These are phyloP conservation scores for Boletus edulis DNA, from an alignment of 768 basidiomycete species.

Conservation along the genomic window DNA sequence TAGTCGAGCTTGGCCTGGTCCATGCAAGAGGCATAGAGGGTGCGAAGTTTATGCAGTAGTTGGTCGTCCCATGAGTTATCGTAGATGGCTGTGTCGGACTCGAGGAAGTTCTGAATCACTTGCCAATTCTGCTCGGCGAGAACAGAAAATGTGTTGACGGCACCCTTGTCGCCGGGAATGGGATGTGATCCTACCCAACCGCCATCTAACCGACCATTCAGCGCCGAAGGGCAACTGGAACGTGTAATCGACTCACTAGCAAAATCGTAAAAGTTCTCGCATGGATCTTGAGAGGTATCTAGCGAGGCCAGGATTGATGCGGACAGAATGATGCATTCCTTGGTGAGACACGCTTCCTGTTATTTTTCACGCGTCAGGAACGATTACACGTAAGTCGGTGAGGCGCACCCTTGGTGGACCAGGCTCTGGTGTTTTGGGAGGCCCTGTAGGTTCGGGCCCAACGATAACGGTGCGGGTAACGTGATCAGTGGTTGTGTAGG, in stretches of 20 bases:
- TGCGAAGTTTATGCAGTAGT: slow-evolving; percentile 62
- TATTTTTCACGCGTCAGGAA: slow-evolving; percentile 6
- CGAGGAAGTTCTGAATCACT: slow-evolving; percentile 70
- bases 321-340: slow-evolving; percentile 80
- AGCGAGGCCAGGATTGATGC: slow-evolving; percentile 78
- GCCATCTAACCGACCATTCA: slow-evolving; percentile 51
- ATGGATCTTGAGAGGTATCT: slow-evolving; percentile 84
- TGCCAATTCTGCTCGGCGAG: slow-evolving; percentile 76
- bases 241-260: slow-evolving; percentile 61
- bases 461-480: slow-evolving; percentile 41
- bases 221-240: not conserved
- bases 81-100: slow-evolving; percentile 39
- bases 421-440: slow-evolving; percentile 54
- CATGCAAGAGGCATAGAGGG: slow-evolving; percentile 79
- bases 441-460: slow-evolving; percentile 39
- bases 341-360: slow-evolving; percentile 68
- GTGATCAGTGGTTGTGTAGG: slow-evolving; percentile 37
- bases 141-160: slow-evolving; percentile 68
- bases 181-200: slow-evolving; percentile 86
- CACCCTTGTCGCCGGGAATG: slow-evolving; percentile 82
- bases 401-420: slow-evolving; percentile 49
- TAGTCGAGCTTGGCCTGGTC: slow-evolving; percentile 75
- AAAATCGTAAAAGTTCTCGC: slow-evolving; percentile 93
- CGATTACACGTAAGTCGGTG: not conserved
- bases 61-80: slow-evolving; percentile 48